Evolutionary conservation across 1,139 yeast genomes (phyloP).

Genomic region (Pichia sp.): DNA sequence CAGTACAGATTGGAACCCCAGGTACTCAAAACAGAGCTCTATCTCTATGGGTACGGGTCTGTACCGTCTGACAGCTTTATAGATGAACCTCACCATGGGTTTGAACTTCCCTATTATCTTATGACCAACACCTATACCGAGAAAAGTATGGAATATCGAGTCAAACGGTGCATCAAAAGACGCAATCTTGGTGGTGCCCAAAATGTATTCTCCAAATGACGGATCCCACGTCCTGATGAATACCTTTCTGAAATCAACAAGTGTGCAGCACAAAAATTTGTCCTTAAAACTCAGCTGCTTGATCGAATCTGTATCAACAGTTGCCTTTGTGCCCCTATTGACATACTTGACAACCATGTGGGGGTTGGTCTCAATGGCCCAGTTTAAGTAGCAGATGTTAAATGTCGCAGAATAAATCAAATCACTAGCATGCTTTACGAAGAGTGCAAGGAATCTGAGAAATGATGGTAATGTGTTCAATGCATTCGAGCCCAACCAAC

Average conservation of each 20-base stretch:
- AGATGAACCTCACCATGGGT: constrained; percentile 4
- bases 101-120: constrained; percentile 5
- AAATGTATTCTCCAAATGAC: background rate
- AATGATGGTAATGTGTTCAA: background rate
- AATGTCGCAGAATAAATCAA: background rate
- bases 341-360: background rate
- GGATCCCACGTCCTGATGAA: background rate
- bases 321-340: background rate
- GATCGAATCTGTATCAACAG: background rate
- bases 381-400: background rate
- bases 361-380: background rate
- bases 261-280: background rate
- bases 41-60: constrained; percentile 7
- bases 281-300: background rate
- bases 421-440: background rate
- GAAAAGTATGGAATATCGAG: background rate
- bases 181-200: background rate
- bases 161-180: constrained; percentile 2
- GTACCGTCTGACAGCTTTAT: constrained; percentile 1
- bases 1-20: constrained; percentile 7
- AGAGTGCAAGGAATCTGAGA: background rate
- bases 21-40: constrained; percentile 9
- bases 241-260: background rate
- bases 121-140: constrained; percentile 2
- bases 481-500: background rate